A percentile compares a stretch with the other conserved stretches of the same genome.
phyloP scores from a whole-genome alignment of 306 rosid species.

The Casuarina glauca region DNA sequence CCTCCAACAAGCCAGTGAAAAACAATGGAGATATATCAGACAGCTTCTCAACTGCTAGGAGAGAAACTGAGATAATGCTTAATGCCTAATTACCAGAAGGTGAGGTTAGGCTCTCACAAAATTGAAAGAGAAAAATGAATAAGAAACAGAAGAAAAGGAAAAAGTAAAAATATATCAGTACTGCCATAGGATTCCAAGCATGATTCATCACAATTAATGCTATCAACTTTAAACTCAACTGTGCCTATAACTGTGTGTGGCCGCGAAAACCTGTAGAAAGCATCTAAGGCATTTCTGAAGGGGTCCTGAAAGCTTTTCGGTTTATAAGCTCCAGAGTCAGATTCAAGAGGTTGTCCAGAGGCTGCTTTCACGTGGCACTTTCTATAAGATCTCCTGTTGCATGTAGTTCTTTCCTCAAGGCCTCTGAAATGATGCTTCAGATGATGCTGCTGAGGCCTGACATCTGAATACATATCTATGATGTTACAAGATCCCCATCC shows the following conservation, averaged over 20 bases:
- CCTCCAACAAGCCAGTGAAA: conserved; percentile 83
- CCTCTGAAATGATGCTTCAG: conserved; percentile 25
- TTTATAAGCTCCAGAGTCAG: conserved; percentile 58
- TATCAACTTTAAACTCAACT: conserved; percentile 53
- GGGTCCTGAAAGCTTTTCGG: conserved; percentile 42
- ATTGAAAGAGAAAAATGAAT: conserved; percentile 6
- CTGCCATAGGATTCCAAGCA: conserved; percentile 6
- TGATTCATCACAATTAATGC: conserved; percentile 2
- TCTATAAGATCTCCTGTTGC: conserved; percentile 25
- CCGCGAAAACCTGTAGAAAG: conserved; percentile 92
- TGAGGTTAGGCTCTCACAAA: conserved; percentile 22
- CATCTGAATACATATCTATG: conserved; percentile 26
- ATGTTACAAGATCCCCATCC: conserved; percentile 42
- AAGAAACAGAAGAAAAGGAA: conserved; percentile 1
- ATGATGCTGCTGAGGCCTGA: conserved; percentile 32
- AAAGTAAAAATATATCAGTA: conserved; percentile 1
- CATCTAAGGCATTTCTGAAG: conserved; percentile 49
- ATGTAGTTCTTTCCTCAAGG: conserved; percentile 31
- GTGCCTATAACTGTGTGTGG: conserved; percentile 98
- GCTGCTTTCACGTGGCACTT: conserved; percentile 55
- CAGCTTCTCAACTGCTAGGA: conserved; percentile 69
- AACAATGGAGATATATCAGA: conserved; percentile 84
- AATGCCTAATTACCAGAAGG: conserved; percentile 61
- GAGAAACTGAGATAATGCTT: conserved; percentile 93
- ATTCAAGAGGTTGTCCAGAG: conserved; percentile 65